Base-by-base conservation (phyloP, 2,329 filamentous ascomycete genomes). In the Teratosphaeria zuluensis region DNA sequence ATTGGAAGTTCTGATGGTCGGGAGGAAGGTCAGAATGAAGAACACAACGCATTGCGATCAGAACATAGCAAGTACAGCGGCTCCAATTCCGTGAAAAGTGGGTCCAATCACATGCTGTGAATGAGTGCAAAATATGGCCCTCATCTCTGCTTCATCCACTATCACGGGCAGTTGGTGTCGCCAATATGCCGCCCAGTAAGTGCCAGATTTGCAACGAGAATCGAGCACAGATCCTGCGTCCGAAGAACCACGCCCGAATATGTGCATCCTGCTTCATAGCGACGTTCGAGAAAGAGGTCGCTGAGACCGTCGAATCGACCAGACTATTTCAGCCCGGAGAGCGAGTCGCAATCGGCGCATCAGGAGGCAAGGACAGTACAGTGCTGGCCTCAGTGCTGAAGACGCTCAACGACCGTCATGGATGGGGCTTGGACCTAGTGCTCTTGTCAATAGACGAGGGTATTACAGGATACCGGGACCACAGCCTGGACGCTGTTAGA, bases 331-430 rank as follows among this genome's bases (percentile, higher is more conserved):
- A 80, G 52, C 85, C 81, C 1, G 92, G 92, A 59, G 94, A 99
- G 72, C 84, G 83, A 61, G 83, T 99, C 46, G 95, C 94, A 7
- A 96, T 99, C 68, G 95, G 94, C 51, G 94, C 95, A 54, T 96
- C 92, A 1, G 94, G 94, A 58, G 94, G 94, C 66, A 99, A 99
- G 76, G 94, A 99, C 74, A 96, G 91, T 56, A 99, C 94, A 0
- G 94, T 99, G 0, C 81, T 99, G 11, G 94, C 94, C 4, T 95
- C 91, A 0, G 92, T 99, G 0, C 81, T 99, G 56, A 96, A 96
- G 73, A 96, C 91, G 0, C 79, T 99, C 2, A 97, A 99, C 67
- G 90, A 95, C 72, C 84, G 92, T 53, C 84, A 96, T 71, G 79
- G 86, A 64, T 97, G 97, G 72, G 89, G 88, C 0, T 78, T 99